These are phyloP conservation scores for Cryptosporidium bovis DNA, from an alignment of 169 alveolate species.

Conservation along the genomic window DNA sequence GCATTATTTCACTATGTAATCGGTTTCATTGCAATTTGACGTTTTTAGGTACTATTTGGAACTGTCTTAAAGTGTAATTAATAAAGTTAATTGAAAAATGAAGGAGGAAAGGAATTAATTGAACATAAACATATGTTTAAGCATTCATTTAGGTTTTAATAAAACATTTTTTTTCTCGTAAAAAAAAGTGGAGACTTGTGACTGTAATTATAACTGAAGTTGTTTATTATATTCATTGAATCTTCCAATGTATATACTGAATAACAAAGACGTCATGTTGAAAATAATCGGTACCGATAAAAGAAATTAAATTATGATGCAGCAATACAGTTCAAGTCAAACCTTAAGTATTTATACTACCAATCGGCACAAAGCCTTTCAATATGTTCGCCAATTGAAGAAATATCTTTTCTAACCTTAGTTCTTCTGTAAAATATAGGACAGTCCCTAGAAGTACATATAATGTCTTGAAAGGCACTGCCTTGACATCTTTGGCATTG, in stretches of 20 bases:
- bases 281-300: not conserved
- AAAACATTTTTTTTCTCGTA: no score
- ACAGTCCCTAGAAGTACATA: slow-evolving; percentile 97
- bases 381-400: slow-evolving; percentile 81
- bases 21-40: no score
- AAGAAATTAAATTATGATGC: not conserved
- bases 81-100: no score
- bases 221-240: no score
- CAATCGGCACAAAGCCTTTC: slow-evolving; percentile 51
- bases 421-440: slow-evolving; percentile 97
- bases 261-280: not conserved
- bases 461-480: slow-evolving; percentile 93
- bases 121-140: no score
- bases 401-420: slow-evolving; percentile 91
- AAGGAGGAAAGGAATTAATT: no score
- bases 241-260: not conserved
- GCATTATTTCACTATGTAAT: no score
- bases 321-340: not conserved
- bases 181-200: no score
- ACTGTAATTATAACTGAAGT: no score
- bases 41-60: no score
- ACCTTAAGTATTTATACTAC: not conserved
- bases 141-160: no score
- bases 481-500: slow-evolving; percentile 98
- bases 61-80: no score